Evolutionary conservation across 179 eudicot genomes (phyloP).

Genomic region (Silene vulgaris): DNA sequence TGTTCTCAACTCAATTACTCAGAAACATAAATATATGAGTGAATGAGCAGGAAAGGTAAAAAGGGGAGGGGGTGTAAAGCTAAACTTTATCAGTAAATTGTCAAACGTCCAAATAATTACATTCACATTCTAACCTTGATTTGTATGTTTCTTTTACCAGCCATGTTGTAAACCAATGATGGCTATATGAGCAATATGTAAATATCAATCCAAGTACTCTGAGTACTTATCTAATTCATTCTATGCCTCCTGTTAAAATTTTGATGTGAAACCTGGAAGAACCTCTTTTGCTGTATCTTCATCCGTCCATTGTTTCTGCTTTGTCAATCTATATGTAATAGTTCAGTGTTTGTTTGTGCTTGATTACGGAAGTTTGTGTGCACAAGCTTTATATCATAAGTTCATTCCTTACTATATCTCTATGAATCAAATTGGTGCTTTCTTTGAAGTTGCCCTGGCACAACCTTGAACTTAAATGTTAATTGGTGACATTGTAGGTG

Average conservation of each 20-base stretch:
- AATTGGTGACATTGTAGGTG: conserved; percentile 45
- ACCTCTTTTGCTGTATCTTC: background rate
- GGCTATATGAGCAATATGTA: background rate
- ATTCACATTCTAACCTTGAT: background rate
- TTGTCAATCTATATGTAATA: background rate
- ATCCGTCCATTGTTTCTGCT: background rate
- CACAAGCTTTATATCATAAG: conserved; percentile 13
- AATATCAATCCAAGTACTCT: background rate
- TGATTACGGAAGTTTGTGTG: background rate
- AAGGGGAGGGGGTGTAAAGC: background rate
- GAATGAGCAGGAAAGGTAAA: conserved; percentile 7
- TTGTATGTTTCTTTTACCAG: no score
- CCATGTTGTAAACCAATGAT: background rate
- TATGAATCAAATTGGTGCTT: conserved; percentile 1
- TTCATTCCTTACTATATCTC: background rate
- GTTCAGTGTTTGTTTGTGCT: background rate
- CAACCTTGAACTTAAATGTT: conserved; percentile 12
- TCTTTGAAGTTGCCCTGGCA: background rate
- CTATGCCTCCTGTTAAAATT: background rate
- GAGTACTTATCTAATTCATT: background rate
- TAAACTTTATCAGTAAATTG: background rate
- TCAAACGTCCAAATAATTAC: background rate
- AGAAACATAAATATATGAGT: background rate
- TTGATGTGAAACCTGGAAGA: conserved; percentile 3
- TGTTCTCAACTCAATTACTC: background rate